Evolutionary conservation across 768 basidiomycete genomes (phyloP), one percentile per base, ranked within the genome.

Genomic region (Boletellus emodensis): DNA sequence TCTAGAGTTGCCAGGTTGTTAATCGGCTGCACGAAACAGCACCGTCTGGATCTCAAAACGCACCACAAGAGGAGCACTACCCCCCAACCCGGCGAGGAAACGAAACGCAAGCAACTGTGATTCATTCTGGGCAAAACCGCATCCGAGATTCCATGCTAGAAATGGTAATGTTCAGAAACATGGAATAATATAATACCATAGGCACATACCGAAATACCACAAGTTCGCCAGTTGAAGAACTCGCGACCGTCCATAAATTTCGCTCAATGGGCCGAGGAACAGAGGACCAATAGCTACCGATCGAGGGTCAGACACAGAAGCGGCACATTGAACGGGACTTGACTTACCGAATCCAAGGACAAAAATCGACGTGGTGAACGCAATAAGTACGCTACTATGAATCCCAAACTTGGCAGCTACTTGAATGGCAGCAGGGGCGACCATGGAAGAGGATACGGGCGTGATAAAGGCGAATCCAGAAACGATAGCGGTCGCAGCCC

Each of bases 361-460:
- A 48, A 80, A 82, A 9, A 81, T 77, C 0, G 83, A 85, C 0
- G 78, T 81, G 24, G 75, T 78, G 67, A 90, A 76, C 1, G 79
- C 79, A 17, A 79, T 67, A 4, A 80, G 46, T 1, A 71, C 75
- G 2, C 57, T 52, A 58, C 62, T 81, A 9, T 75, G 80, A 24
- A 88, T 75, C 1, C 78, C 73, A 53, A 90, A 83, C 18, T 80
- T 64, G 3, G 61, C 50, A 3, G 72, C 82, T 0, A 90, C 57
- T 46, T 80, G 74, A 4, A 55, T 52, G 0, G 74, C 69, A 0
- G 86, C 87, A 0, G 87, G 87, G 0, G 88, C 83, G 1, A 88
- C 71, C 81, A 87, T 87, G 4, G 85, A 79, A 4, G 88, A 90
- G 0, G 86, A 81, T 1, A 89, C 72, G 0, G 86, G 84, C 7